Evolutionary conservation across 352 stramenopile genomes (phyloP), one percentile per base, ranked within the genome.

Genomic region (Blastocystis sp.): DNA sequence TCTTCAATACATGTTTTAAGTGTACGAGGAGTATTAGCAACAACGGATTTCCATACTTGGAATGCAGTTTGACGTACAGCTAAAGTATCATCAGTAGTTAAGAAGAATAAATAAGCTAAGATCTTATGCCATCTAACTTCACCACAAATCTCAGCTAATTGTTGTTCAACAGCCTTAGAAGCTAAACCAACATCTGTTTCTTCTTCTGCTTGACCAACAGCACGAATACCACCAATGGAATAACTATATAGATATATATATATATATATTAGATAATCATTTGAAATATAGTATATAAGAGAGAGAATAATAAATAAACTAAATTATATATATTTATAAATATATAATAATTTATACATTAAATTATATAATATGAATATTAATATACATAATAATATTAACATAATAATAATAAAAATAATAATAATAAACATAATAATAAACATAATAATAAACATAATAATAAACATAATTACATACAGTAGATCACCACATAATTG

Each of bases 31-130:
- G 91, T 98, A 74, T 94, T 95, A 35, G 75, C 71, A 2, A 98
- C 89, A 23, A 98, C 82, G 58, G 85, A 95, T 79, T 99, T 99
- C 91, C 91, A 99, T 35, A 89, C 82, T 70, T 95, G 84, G 31
- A 98, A 70, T 32, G 92, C 85, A 54, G 75, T 84, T 68, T 96
- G 87, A 11, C 91, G 83, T 59, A 98, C 93, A 9, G 94, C 77
- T 7, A 83, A 77, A 37, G 81, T 86, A 28, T 81, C 92, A 71
- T 99, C 93, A 43, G 82, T 94, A 42, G 90, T 80, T 58, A 93
- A 85, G 68, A 98, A 88, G 76, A 98, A 99, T 16, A 99, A 72
- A 55, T 83, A 91, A 43, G 89, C 80, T 41, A 98, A 77, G 46
- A 98, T 88, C 21, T 83, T 80, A 66, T 93, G 91, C 37, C 86